Base-by-base conservation (phyloP, 2,329 filamentous ascomycete genomes). In the Aureobasidium sp. region DNA sequence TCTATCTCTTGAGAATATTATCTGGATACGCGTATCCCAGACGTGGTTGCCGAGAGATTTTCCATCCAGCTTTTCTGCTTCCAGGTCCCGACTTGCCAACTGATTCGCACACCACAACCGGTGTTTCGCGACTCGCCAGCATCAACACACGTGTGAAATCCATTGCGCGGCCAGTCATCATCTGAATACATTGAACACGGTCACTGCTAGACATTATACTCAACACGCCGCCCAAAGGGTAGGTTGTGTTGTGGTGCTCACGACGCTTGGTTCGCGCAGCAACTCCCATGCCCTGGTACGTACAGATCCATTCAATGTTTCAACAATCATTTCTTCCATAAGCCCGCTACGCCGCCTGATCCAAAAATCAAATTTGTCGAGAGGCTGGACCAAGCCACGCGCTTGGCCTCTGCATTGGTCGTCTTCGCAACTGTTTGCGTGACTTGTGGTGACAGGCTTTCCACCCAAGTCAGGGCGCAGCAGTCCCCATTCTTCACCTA, bases 341-440 rank as follows among this genome's bases (percentile, higher is more conserved):
- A 33, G 9, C 10, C 23, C n/a, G 25, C 50, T 42, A 7, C 35
- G 29, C 35, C 25, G 25, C 27, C 50, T 29, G 6, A 31, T 17
- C 7, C 23, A 19, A 5, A 33, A 27, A 43, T 43, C 17, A 10
- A 33, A 21, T 13, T 11, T 29, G 8, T 27, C 42, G 17, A 37
- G 25, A 31, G 35, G 25, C 55, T 49, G 13, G 42, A 47, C 55
- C 55, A 58, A 58, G 55, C 55, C 55, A 58, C 55, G n/a, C 33
- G 33, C 43, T 58, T 40, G 27, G 55, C 33, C 45, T 49, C 23
- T 38, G 27, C 17, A 29, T 13, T 35, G 25, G 27, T 37, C 25
- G 37, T 35, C 51, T 43, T 43, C 27, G 38, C 51, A 33, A 38
- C 10, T 55, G 51, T 33, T 55, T 55, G 51, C 50, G 35, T 42